phyloP scores from a whole-genome alignment of 257 asterid genomes.

The Nicotiana undulata region DNA sequence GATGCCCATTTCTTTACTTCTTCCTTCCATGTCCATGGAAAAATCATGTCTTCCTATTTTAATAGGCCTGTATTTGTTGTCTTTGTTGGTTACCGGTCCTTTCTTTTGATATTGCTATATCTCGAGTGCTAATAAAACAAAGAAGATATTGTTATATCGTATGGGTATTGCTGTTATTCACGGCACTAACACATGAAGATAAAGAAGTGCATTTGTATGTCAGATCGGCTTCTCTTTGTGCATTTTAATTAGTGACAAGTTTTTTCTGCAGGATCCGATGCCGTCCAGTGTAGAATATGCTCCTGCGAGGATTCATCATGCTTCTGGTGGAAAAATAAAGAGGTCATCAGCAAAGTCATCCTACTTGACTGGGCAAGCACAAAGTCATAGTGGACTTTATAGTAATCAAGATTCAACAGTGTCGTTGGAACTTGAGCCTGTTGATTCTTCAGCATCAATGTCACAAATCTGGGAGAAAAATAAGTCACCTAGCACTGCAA shows the following conservation, averaged over 20 bases:
- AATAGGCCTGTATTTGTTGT: background rate
- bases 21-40: background rate
- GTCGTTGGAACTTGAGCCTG: conserved; percentile 44
- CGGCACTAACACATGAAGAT: background rate
- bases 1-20: background rate
- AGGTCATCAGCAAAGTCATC: conserved; percentile 47
- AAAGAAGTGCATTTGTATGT: conserved; percentile 5
- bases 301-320: conserved; percentile 26
- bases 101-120: background rate
- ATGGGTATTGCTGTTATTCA: background rate
- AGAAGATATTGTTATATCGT: background rate
- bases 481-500: conserved; percentile 30
- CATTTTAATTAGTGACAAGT: background rate
- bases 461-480: conserved; percentile 36
- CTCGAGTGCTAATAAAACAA: background rate
- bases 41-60: background rate
- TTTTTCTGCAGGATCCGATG: conserved; percentile 48
- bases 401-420: conserved; percentile 22
- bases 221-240: background rate
- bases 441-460: conserved; percentile 62
- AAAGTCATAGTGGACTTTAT: conserved; percentile 20
- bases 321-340: conserved; percentile 87
- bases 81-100: background rate
- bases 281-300: conserved; percentile 26
- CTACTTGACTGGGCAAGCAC: conserved; percentile 25